Evolutionary conservation across 495 filamentous ascomycete species (phyloP), one percentile per base, ranked within the genome.

Genomic region (Jackrogersella multiformis): DNA sequence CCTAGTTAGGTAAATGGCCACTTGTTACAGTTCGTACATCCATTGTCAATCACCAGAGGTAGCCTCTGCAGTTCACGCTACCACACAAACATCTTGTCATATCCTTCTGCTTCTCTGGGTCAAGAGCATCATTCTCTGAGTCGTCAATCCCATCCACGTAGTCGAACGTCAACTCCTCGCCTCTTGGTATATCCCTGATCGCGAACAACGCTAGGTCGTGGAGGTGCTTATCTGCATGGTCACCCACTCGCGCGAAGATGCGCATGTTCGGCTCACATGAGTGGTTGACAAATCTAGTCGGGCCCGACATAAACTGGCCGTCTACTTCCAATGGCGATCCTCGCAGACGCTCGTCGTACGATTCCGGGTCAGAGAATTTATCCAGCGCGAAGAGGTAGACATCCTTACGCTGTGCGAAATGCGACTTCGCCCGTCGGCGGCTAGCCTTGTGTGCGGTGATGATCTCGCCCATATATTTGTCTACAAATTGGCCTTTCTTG

Each of bases 141-240:
- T 77, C 79, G 2, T 82, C 78, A 5, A 80, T 69, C 2, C 83
- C 84, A 45, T 88, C 86, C 46, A 88, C 85, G 66, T 98, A 98
- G 69, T 96, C 92, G 56, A 98, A 97, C 0, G 91, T 96, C 9
- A 98, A 69, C 72, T 98, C 94, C 5, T 87, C 88, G 2, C 81
- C 82, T 1, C 86, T 81, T 0, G 81, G 78, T 24, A 99, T 92
- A 32, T 91, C 86, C 7, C 82, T 73, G 5, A 87, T 77, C 0
- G 94, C 90, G 65, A 99, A 99, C 64, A 97, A 88, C 0, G 92
- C 94, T 2, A 99, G 78, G 60, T 97, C 90, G 70, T 97, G 96
- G 9, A 97, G 80, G 12, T 84, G 81, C 24, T 86, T 82, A 61
- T 97, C 92, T 2, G 86, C 84, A 45, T 91, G 88, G 64, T 92